A percentile compares a stretch with the other conserved stretches of the same genome.
Evolutionary conservation across 2,329 filamentous ascomycete genomes (phyloP).

Genomic region (Pseudogymnoascus sp.): DNA sequence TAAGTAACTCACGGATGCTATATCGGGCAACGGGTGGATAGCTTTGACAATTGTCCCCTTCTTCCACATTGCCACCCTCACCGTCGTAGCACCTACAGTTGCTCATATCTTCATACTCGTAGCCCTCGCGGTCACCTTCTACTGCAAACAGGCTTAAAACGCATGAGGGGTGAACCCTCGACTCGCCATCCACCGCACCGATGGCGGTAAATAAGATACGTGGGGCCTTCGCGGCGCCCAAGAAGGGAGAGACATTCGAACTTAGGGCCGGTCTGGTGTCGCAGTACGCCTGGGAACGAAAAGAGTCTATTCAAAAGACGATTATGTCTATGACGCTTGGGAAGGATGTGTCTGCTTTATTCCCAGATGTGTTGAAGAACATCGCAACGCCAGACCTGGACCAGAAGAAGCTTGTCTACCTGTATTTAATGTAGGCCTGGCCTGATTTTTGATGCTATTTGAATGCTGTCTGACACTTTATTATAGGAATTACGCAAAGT

Average conservation of each 20-base stretch:
- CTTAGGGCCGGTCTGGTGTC: slow-evolving; percentile 90
- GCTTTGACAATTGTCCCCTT: neutral
- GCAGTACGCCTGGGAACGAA: slow-evolving; percentile 98
- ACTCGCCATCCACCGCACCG: slow-evolving; percentile 31
- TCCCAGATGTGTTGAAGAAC: slow-evolving; percentile 97
- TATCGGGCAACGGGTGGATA: slow-evolving; percentile 4
- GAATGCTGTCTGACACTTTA: slow-evolving; percentile 11
- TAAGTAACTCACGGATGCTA: neutral
- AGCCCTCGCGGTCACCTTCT: neutral
- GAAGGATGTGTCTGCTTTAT: slow-evolving; percentile 95
- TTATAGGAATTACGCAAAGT: slow-evolving; percentile 94
- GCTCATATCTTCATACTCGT: neutral
- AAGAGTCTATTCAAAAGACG: slow-evolving; percentile 98
- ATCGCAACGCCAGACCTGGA: slow-evolving; percentile 91
- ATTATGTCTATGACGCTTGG: slow-evolving; percentile 99
- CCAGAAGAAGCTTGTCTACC: slow-evolving; percentile 98
- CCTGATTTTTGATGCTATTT: neutral
- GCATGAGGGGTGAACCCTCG: slow-evolving; percentile 30
- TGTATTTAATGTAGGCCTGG: slow-evolving; percentile 77
- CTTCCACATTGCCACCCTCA: neutral
- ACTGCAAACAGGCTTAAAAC: slow-evolving; percentile 18
- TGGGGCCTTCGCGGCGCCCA: slow-evolving; percentile 83
- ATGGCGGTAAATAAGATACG: slow-evolving; percentile 97
- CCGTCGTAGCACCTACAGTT: neutral
- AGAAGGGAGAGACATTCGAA: slow-evolving; percentile 98